phyloP scores from a whole-genome alignment of 352 stramenopile species.

The Phytophthora ohioensis region DNA sequence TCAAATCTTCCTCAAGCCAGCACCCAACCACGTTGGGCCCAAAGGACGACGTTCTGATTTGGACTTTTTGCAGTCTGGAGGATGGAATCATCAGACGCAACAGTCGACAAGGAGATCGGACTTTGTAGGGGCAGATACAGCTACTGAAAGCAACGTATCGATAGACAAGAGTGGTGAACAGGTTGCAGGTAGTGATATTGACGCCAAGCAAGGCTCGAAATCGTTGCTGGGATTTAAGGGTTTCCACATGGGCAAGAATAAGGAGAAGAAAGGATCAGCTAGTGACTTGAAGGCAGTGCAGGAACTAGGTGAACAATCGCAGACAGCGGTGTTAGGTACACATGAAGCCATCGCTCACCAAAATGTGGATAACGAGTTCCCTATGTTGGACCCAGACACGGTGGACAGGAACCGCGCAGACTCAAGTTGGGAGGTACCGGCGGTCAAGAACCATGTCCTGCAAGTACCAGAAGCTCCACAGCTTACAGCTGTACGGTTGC shows the following conservation, averaged over 20 bases:
- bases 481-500: conserved; percentile 13
- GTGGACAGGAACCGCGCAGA: conserved; percentile 48
- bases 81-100: conserved; percentile 20
- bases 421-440: conserved; percentile 49
- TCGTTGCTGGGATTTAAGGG: conserved; percentile 34
- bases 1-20: conserved; percentile 48
- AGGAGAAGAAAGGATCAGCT: conserved; percentile 27
- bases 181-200: conserved; percentile 9
- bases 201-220: conserved; percentile 34
- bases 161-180: conserved; percentile 10
- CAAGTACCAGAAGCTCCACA: conserved; percentile 14
- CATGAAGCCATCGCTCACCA: conserved; percentile 1
- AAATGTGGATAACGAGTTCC: conserved; percentile 33
- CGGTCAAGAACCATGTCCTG: conserved; percentile 10
- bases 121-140: conserved; percentile 22
- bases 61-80: conserved; percentile 41
- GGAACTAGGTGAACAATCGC: conserved; percentile 12
- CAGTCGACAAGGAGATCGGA: conserved; percentile 21
- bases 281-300: conserved; percentile 24
- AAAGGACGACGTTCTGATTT: conserved; percentile 41
- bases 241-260: conserved; percentile 40
- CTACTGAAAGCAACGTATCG: background rate
- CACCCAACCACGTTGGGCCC: conserved; percentile 9
- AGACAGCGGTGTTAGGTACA: conserved; percentile 18
- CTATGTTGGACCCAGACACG: conserved; percentile 44